A percentile compares a stretch with the other conserved stretches of the same genome.
phyloP scores from a whole-genome alignment of 2,329 filamentous ascomycete species.

The Apiospora arundinis region DNA sequence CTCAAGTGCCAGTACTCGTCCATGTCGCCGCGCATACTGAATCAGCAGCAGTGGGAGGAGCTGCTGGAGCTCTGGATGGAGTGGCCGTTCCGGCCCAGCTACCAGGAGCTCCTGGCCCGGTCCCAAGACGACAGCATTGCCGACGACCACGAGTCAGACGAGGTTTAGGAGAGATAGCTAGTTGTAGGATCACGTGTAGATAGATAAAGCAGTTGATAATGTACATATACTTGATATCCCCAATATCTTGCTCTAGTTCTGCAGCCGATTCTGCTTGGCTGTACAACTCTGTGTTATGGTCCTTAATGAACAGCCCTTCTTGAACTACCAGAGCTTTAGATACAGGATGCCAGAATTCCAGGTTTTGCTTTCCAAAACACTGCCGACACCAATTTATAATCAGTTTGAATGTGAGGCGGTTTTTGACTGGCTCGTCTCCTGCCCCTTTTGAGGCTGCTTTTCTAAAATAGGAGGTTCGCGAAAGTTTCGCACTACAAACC shows the following conservation, averaged over 20 bases:
- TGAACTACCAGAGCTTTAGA: too few species aligned
- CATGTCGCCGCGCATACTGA: conserved; percentile 56
- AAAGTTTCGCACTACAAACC: too few species aligned
- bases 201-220: background rate
- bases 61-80: conserved; percentile 65
- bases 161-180: background rate
- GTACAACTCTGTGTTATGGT: background rate
- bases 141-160: background rate
- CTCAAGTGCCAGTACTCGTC: conserved; percentile 45
- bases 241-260: background rate
- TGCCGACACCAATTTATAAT: too few species aligned
- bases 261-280: background rate
- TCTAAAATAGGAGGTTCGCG: background rate
- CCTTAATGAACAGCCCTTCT: too few species aligned
- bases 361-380: too few species aligned
- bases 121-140: conserved; percentile 29
- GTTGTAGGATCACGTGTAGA: background rate
- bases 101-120: conserved; percentile 54
- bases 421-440: too few species aligned
- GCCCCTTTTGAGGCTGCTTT: background rate
- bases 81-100: conserved; percentile 68
- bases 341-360: too few species aligned
- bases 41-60: conserved; percentile 61
- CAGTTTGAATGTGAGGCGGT: too few species aligned
- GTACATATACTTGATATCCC: background rate